phyloP scores from a whole-genome alignment of 768 basidiomycete genomes.

The Imleria badia region DNA sequence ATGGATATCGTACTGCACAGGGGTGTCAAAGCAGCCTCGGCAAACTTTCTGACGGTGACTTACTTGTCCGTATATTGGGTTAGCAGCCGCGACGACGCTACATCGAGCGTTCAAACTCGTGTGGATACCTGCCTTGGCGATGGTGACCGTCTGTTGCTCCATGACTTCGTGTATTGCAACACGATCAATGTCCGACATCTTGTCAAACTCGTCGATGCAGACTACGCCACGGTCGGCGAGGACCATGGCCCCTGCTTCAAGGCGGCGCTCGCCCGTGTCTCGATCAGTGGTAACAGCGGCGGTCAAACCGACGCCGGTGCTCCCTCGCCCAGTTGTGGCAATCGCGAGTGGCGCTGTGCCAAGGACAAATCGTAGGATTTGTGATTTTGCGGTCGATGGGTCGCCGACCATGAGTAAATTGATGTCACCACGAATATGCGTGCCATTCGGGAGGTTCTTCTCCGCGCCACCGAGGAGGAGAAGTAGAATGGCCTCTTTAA shows the following conservation, averaged over 20 bases:
- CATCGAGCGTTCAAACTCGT: conserved; percentile 97
- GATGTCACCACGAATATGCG: conserved; percentile 99
- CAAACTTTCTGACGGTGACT: conserved; percentile 17
- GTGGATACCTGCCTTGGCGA: conserved; percentile 98
- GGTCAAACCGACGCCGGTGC: conserved; percentile 98
- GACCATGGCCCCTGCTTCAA: conserved; percentile 99
- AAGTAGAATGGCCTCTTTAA: conserved; percentile 91
- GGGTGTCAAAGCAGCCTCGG: conserved; percentile 9
- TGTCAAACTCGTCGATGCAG: conserved; percentile 99
- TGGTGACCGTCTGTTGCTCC: conserved; percentile 99
- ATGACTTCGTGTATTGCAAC: conserved; percentile 99
- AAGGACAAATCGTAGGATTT: conserved; percentile 93
- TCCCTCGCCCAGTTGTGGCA: conserved; percentile 96
- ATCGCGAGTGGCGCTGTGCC: conserved; percentile 96
- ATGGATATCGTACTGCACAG: conserved; percentile 91
- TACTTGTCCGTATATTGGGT: conserved; percentile 97
- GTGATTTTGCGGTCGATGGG: conserved; percentile 97
- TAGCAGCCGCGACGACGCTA: conserved; percentile 96
- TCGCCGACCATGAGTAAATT: conserved; percentile 99
- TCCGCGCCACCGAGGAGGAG: conserved; percentile 95
- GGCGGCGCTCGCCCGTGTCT: conserved; percentile 93
- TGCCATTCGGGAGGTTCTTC: conserved; percentile 96
- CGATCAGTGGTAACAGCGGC: conserved; percentile 98
- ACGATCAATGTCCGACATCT: conserved; percentile 98
- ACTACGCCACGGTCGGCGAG: conserved; percentile 98